phyloP scores from a whole-genome alignment of 768 basidiomycete genomes.

The Favolaschia claudopus region DNA sequence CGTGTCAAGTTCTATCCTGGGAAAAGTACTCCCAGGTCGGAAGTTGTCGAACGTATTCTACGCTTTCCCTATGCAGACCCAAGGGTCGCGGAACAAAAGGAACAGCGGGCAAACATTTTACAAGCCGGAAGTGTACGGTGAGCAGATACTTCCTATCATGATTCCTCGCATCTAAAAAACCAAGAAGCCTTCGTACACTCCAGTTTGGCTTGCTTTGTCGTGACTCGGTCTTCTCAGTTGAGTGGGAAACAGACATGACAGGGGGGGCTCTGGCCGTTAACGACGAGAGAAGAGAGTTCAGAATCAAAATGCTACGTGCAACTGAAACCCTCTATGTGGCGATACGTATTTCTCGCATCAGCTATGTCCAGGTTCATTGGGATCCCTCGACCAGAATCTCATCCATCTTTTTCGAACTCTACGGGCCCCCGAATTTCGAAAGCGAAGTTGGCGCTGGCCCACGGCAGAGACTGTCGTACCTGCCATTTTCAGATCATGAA shows the following conservation, averaged over 20 bases:
- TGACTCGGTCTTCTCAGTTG: constrained; percentile 63
- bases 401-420: constrained; percentile 53
- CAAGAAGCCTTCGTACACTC: constrained; percentile 40
- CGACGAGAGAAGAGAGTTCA: constrained; percentile 55
- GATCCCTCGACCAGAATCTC: constrained; percentile 37
- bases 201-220: constrained; percentile 73
- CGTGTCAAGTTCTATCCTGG: constrained; percentile 43
- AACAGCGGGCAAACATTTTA: constrained; percentile 40
- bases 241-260: constrained; percentile 55
- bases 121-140: constrained; percentile 18
- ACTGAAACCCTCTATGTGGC: constrained; percentile 44
- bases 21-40: constrained; percentile 33
- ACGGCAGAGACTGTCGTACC: constrained; percentile 46
- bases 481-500: constrained; percentile 51
- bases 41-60: constrained; percentile 47
- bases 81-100: constrained; percentile 39
- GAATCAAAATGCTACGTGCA: constrained; percentile 40
- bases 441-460: constrained; percentile 3
- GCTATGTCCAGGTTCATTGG: constrained; percentile 43
- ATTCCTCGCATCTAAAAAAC: neutral
- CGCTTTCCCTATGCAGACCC: constrained; percentile 53
- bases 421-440: constrained; percentile 51
- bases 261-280: constrained; percentile 20
- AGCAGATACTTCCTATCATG: neutral
- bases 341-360: constrained; percentile 54